These are phyloP conservation scores for Lactuca sativa DNA, from an alignment of 129 eudicot species.

Conservation along the genomic window DNA sequence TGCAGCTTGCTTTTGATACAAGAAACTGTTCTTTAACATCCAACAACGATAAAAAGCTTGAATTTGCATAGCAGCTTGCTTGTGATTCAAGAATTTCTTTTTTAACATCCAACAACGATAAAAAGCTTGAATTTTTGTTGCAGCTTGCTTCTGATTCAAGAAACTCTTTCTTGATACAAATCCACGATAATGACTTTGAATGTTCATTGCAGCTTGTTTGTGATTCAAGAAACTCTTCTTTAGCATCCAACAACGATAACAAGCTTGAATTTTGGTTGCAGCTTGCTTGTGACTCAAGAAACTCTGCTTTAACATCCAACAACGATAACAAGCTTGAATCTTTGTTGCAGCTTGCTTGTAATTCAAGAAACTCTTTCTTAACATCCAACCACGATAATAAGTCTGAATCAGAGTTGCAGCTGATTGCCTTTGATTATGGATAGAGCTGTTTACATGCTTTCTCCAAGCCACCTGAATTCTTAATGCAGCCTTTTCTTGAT, in stretches of 20 bases:
- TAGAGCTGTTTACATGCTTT: too few relatives aligned
- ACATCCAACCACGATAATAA: too few relatives aligned
- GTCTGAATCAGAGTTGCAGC: too few relatives aligned
- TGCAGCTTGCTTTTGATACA: conserved; percentile 60
- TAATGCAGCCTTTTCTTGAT: neutral
- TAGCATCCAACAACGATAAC: conserved; percentile 46
- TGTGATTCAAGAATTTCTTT: conserved; percentile 33
- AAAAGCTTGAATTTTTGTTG: conserved; percentile 45
- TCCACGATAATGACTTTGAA: conserved; percentile 60
- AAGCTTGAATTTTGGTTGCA: conserved; percentile 47
- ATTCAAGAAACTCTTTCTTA: too few relatives aligned
- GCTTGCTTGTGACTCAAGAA: conserved; percentile 37
- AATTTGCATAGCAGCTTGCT: conserved; percentile 44
- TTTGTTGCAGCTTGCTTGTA: too few relatives aligned
- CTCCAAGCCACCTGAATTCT: neutral
- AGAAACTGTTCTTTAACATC: conserved; percentile 44
- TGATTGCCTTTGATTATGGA: conserved; percentile 33
- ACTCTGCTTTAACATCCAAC: conserved; percentile 35
- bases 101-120: conserved; percentile 49
- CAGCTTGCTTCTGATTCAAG: conserved; percentile 36
- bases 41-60: conserved; percentile 59
- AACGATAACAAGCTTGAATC: too few relatives aligned
- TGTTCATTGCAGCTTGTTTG: conserved; percentile 37
- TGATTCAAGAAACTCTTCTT: conserved; percentile 36
- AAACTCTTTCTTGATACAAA: conserved; percentile 40